Evolutionary conservation across 495 filamentous ascomycete species (phyloP).

Genomic region (Halenospora varia): DNA sequence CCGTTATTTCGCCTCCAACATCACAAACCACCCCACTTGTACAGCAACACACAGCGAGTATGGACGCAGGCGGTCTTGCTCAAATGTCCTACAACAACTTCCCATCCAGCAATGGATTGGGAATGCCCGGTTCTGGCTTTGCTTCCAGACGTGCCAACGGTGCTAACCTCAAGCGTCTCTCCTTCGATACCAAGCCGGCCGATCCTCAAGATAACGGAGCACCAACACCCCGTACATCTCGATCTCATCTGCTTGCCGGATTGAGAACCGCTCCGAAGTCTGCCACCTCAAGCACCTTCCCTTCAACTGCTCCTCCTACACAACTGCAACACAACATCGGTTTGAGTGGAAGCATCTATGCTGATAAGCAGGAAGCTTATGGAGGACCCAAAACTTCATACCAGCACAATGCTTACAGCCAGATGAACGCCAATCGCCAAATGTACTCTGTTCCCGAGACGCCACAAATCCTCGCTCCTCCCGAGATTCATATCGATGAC

Average conservation of each 20-base stretch:
- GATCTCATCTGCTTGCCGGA: slow-evolving; percentile 89
- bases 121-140: slow-evolving; percentile 72
- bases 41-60: slow-evolving; percentile 54
- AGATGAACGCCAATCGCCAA: slow-evolving; percentile 46
- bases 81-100: slow-evolving; percentile 94
- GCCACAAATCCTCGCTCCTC: slow-evolving; percentile 86
- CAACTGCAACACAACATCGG: slow-evolving; percentile 28
- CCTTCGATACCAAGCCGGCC: slow-evolving; percentile 54
- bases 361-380: slow-evolving; percentile 36
- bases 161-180: slow-evolving; percentile 82
- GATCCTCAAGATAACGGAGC: slow-evolving; percentile 47
- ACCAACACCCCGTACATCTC: slow-evolving; percentile 87
- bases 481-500: slow-evolving; percentile 66
- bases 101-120: slow-evolving; percentile 64
- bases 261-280: slow-evolving; percentile 92
- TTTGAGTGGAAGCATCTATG: slow-evolving; percentile 45
- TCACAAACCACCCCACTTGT: slow-evolving; percentile 12
- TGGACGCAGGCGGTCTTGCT: slow-evolving; percentile 99
- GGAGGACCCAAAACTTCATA: slow-evolving; percentile 49
- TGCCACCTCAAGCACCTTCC: slow-evolving; percentile 58
- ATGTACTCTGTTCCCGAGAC: slow-evolving; percentile 70
- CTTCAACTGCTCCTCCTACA: slow-evolving; percentile 58
- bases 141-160: slow-evolving; percentile 76
- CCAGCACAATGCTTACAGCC: slow-evolving; percentile 43
- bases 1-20: not conserved